These are phyloP conservation scores for Alternaria triticimaculans DNA, from an alignment of 2,329 filamentous ascomycete species.

Conservation along the genomic window DNA sequence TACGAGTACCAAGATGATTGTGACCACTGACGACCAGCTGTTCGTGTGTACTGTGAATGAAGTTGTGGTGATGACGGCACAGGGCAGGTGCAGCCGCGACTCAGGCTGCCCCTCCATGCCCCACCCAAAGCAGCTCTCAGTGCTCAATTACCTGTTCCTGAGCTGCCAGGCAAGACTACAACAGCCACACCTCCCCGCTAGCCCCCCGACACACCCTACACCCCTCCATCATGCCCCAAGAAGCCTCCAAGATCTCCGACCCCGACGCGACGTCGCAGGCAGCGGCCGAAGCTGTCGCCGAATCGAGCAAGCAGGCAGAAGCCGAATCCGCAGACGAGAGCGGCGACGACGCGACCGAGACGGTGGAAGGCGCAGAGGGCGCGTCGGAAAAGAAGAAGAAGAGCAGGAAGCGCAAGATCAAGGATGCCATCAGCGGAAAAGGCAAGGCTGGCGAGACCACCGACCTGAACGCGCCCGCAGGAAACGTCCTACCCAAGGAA, in stretches of 20 bases:
- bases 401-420: constrained; percentile 69
- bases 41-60: background rate
- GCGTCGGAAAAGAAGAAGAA: constrained; percentile 68
- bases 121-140: constrained; percentile 13
- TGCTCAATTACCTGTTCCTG: constrained; percentile 17
- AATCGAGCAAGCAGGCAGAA: constrained; percentile 39
- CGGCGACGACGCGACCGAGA: constrained; percentile 43
- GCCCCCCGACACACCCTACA: constrained; percentile 7
- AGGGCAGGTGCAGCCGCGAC: background rate
- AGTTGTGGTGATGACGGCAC: constrained; percentile 1
- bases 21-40: background rate
- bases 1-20: background rate
- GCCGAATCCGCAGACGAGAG: constrained; percentile 42
- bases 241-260: constrained; percentile 70
- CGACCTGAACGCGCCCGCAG: constrained; percentile 35
- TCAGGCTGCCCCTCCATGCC: constrained; percentile 9
- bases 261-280: constrained; percentile 58
- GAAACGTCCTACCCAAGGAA: constrained; percentile 45
- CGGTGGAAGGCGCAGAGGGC: constrained; percentile 44
- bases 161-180: constrained; percentile 7
- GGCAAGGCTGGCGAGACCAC: constrained; percentile 37
- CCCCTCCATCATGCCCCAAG: constrained; percentile 40
- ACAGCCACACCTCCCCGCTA: constrained; percentile 23
- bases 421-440: constrained; percentile 50
- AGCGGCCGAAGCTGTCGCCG: constrained; percentile 50